Base-by-base conservation (phyloP, 1,284 basidiomycete genomes). In the Paramarasmius palmivorus region DNA sequence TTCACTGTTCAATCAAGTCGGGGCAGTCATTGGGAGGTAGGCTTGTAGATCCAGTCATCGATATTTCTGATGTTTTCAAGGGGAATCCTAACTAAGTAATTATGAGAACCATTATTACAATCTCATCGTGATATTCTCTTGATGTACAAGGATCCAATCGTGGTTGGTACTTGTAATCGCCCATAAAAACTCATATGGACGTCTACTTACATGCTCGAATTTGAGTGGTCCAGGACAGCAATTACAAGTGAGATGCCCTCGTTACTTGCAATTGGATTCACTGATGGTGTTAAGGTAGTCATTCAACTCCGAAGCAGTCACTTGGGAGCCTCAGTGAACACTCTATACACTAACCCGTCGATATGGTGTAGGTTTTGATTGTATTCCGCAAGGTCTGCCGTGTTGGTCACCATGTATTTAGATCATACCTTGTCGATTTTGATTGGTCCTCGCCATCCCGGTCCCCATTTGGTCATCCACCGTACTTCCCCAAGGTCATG, bases 1-100 rank as follows among this genome's bases (percentile, higher is more conserved):
- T 85, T 88, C 65, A 68, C 72, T 5, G 79, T 82, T 36, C 85
- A 88, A 64, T 69, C 76, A 35, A n/a, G 50, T 78, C 17, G 83
- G 82, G 6, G 77, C 83, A 4, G 61, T 84, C 41, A 74, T 81
- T 61, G 81, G 79, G 52, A 61, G 74, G 59, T 5, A 15, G 14
- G 35, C 25, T 34, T n/a, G n/a, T n/a, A n/a, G n/a, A n/a, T n/a
- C n/a, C n/a, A n/a, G n/a, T n/a, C n/a, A n/a, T n/a, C n/a, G n/a
- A n/a, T 42, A 36, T 17, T 12, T 45, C 29, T 2, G n/a, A n/a
- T 29, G 15, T 9, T 22, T 14, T 42, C 25, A 66, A 71, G 44
- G 68, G 69, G 32, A 60, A 74, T 0, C 59, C 73, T 29, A 74
- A 74, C 64, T 76, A 74, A 54, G 67, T 79, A 39, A 75, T 81